phyloP scores from a whole-genome alignment of 306 rosid genomes.

The Mucuna pruriens region DNA sequence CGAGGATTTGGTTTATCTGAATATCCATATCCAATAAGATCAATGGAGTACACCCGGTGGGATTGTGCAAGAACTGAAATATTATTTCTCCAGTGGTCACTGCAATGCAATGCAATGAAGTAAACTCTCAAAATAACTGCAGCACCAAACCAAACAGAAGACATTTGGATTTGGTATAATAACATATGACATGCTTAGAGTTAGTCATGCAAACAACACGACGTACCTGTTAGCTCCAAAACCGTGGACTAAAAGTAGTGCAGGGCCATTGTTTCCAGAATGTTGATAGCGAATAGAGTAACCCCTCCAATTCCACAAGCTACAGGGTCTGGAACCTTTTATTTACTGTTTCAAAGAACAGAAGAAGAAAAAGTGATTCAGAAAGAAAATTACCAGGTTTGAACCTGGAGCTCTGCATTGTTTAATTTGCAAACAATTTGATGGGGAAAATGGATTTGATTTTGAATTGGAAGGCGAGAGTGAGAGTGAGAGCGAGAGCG shows the following conservation, averaged over 20 bases:
- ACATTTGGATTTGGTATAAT: neutral
- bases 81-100: slow-evolving; percentile 98
- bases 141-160: too few relatives aligned
- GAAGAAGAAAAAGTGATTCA: neutral
- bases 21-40: slow-evolving; percentile 97
- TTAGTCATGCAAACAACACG: too few relatives aligned
- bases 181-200: neutral
- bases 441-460: neutral
- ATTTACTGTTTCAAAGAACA: neutral
- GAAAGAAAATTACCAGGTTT: slow-evolving; percentile 56
- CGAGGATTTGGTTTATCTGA: slow-evolving; percentile 94
- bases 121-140: too few relatives aligned
- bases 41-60: slow-evolving; percentile 82
- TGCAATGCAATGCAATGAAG: slow-evolving; percentile 67
- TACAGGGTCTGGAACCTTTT: slow-evolving; percentile 27
- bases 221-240: slow-evolving; percentile 99
- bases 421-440: slow-evolving; percentile 40
- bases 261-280: slow-evolving; percentile 78
- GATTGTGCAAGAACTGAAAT: slow-evolving; percentile 72
- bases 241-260: slow-evolving; percentile 81
- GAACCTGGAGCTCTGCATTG: slow-evolving; percentile 54
- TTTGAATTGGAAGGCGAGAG: neutral
- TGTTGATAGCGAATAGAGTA: slow-evolving; percentile 82
- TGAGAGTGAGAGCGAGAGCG: neutral
- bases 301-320: slow-evolving; percentile 89